A percentile compares a stretch with the other conserved stretches of the same genome.
Evolutionary conservation across 371 early-diverging fungal species (phyloP).

Genomic region (Smittium culicis): DNA sequence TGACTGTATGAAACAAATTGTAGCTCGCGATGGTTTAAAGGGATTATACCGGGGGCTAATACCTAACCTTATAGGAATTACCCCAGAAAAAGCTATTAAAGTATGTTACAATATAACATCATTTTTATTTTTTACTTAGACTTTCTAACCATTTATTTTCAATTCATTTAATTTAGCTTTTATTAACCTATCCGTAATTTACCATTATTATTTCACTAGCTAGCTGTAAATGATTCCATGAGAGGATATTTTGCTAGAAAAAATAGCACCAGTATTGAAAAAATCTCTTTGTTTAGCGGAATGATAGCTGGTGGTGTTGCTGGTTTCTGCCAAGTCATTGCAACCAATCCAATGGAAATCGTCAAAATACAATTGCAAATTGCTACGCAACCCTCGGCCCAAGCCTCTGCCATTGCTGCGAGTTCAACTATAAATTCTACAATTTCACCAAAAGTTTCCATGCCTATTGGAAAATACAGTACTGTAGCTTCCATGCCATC

Average conservation of each 20-base stretch:
- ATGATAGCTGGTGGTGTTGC: constrained; percentile 38
- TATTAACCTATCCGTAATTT: too few relatives aligned
- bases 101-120: neutral
- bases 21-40: constrained; percentile 51
- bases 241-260: constrained; percentile 27
- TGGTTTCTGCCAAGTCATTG: constrained; percentile 41
- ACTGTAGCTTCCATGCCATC: constrained; percentile 2
- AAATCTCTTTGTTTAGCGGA: constrained; percentile 28
- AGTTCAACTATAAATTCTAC: too few relatives aligned
- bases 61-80: constrained; percentile 45
- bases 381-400: constrained; percentile 13
- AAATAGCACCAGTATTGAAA: constrained; percentile 17
- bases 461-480: neutral
- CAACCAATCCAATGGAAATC: constrained; percentile 45
- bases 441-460: neutral
- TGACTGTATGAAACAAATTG: constrained; percentile 57
- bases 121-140: neutral
- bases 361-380: constrained; percentile 41
- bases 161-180: neutral
- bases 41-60: constrained; percentile 67
- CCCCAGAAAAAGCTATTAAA: constrained; percentile 43
- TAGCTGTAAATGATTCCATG: constrained; percentile 38
- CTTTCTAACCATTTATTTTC: neutral
- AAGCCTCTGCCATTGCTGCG: constrained; percentile 42
- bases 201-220: constrained; percentile 12